Evolutionary conservation across 1,284 basidiomycete species (phyloP), one percentile per base, ranked within the genome.

Genomic region (Blastosporella zonata): DNA sequence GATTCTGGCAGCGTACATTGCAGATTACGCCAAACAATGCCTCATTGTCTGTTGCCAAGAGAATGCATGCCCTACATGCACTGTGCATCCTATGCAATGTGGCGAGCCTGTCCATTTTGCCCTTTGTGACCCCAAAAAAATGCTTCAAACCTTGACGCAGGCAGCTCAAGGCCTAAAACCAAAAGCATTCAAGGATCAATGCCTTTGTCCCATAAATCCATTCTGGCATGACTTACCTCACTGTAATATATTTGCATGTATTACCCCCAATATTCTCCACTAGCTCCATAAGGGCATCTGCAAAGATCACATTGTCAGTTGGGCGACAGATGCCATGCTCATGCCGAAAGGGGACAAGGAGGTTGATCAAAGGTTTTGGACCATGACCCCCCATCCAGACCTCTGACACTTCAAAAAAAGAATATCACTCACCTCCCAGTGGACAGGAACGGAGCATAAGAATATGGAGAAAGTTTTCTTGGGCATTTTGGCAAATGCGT

Each of bases 1-100:
- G 0, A 61, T 73, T 22, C 56, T 75, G 5, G 68, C 68, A 0
- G 39, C 39, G 5, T 72, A 71, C 50, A 56, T 72, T 12, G 67
- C 66, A 4, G 71, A 77, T 52, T 69, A 71, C 44, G 73, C 71
- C 0, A 72, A 78, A 50, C 75, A 75, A 39, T 68, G 65, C 43
- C 58, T 70, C 0, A 56, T 70, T 0, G 56, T 61, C 2, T 65
- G 66, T 38, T 65, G 61, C 52, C 63, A 53, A 46, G 62, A 70
- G 47, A 66, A 60, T 46, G 48, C 52, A 2, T 70, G 68, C 49
- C 67, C 66, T 1, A 49, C 29, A 18, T 66, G 64, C 52, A 25
- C 36, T 0, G 63, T 66, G 0, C 25, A 33, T 2, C 57, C 54
- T 5, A 53, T 54, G 6, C 10, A 35, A 29, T 54, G 49, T 22